Conservation (phyloP, 2,329 filamentous ascomycete species). For the Aureobasidium sp. region DNA sequence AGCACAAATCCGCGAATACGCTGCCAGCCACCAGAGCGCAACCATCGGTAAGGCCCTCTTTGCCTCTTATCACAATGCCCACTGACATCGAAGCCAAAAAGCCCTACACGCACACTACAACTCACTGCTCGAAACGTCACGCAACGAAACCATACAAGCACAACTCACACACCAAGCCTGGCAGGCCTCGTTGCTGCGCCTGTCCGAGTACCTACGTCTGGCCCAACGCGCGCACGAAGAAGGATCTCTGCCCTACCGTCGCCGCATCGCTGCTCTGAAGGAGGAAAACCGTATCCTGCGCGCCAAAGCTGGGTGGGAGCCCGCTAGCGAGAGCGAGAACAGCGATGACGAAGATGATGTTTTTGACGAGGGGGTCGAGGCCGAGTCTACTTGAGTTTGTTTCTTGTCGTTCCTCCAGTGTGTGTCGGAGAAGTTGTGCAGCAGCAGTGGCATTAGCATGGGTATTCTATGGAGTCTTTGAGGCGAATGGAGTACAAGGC, state of each 20-base stretch:
- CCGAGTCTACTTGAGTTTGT: neutral
- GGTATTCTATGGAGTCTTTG: neutral
- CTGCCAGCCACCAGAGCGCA: neutral
- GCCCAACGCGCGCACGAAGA: constrained; percentile 5
- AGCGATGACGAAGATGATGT: constrained; percentile 33
- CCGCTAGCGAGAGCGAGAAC: constrained; percentile 25
- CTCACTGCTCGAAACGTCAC: constrained; percentile 33
- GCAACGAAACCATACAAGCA: constrained; percentile 36
- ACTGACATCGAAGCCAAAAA: neutral
- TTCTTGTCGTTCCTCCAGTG: neutral
- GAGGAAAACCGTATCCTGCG: constrained; percentile 41
- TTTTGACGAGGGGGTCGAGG: neutral
- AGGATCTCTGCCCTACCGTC: constrained; percentile 27
- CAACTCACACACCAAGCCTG: constrained; percentile 40
- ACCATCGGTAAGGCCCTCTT: neutral
- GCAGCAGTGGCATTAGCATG: neutral
- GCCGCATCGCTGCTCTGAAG: constrained; percentile 34
- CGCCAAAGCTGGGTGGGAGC: constrained; percentile 38
- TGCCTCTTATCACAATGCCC: neutral
- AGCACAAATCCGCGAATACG: constrained; percentile 19
- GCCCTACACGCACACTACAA: constrained; percentile 42
- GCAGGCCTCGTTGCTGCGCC: constrained; percentile 37
- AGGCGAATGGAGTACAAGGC: neutral
- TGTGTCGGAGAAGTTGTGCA: neutral
- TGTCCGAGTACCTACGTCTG: constrained; percentile 32